Evolutionary conservation across 2,329 filamentous ascomycete genomes (phyloP).

Genomic region (Xylaria sp.): DNA sequence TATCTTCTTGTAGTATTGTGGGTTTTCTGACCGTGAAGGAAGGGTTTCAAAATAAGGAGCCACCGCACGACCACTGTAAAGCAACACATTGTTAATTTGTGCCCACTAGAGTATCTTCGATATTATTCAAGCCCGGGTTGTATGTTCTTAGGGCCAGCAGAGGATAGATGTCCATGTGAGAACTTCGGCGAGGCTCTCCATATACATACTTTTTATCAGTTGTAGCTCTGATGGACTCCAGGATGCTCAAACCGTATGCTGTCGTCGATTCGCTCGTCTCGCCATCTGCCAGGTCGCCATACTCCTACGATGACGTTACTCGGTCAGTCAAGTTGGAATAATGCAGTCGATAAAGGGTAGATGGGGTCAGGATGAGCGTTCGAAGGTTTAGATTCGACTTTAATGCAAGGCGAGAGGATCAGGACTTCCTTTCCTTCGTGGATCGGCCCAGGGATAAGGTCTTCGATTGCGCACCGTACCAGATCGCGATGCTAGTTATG

Average conservation of each 20-base stretch:
- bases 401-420: conserved; percentile 13
- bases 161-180: neutral
- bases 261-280: conserved; percentile 77
- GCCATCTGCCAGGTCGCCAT: conserved; percentile 61
- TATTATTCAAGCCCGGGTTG: neutral
- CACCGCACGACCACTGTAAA: conserved; percentile 74
- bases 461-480: conserved; percentile 37
- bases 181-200: conserved; percentile 6
- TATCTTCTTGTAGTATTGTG: conserved; percentile 82
- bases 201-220: conserved; percentile 80
- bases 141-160: neutral
- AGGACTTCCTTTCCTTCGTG: conserved; percentile 25
- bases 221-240: conserved; percentile 79
- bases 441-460: conserved; percentile 36
- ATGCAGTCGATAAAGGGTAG: conserved; percentile 12
- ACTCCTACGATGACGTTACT: conserved; percentile 50
- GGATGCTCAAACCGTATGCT: conserved; percentile 75
- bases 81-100: conserved; percentile 42
- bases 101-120: neutral
- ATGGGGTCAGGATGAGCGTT: conserved; percentile 33
- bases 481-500: conserved; percentile 23
- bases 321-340: conserved; percentile 29
- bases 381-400: conserved; percentile 14
- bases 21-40: conserved; percentile 70
- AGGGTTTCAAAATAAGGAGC: conserved; percentile 80